These are phyloP conservation scores for Podospora anserina DNA, from an alignment of 495 filamentous ascomycete species.

Conservation along the genomic window DNA sequence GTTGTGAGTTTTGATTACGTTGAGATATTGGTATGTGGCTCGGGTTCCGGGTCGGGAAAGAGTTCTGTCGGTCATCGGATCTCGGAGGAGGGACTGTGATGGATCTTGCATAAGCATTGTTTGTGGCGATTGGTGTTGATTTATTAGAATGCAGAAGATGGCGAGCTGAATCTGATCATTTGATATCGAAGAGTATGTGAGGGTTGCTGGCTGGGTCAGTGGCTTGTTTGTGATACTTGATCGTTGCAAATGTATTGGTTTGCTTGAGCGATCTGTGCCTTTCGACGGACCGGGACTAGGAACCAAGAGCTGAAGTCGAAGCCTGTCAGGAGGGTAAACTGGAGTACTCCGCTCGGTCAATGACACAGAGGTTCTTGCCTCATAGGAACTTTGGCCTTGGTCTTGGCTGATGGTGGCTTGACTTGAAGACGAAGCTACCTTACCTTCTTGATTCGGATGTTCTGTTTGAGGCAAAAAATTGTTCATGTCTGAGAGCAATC, in stretches of 20 bases:
- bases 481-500: no score
- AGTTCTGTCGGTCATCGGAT: neutral
- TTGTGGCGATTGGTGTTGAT: neutral
- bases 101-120: neutral
- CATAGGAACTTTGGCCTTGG: no score
- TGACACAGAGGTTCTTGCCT: no score
- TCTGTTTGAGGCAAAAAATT: no score
- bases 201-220: neutral
- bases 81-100: neutral
- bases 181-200: neutral
- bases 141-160: neutral
- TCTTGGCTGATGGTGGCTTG: no score
- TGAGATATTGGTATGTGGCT: neutral
- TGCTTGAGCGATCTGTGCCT: neutral
- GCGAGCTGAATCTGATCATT: neutral
- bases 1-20: conserved; percentile 18
- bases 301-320: neutral
- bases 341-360: no score
- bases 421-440: no score
- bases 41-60: neutral
- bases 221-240: neutral
- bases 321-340: no score
- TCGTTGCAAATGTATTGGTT: neutral
- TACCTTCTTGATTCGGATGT: no score
- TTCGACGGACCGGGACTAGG: neutral